Evolutionary conservation across 257 asterid genomes (phyloP), one percentile per base, ranked within the genome.

Genomic region (Plantago elongata): DNA sequence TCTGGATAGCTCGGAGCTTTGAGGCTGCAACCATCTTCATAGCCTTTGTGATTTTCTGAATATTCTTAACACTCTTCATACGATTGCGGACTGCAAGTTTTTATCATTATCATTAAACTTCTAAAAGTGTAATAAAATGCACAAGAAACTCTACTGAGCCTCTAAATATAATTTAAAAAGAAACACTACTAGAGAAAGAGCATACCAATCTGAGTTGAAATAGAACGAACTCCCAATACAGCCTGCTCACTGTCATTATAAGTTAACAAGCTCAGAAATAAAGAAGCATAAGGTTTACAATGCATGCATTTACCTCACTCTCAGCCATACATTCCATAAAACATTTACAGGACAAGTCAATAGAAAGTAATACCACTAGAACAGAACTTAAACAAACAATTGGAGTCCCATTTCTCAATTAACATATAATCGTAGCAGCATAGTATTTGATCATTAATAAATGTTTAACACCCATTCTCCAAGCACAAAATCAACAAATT

Each of bases 1-100:
- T 76, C 61, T 93, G 99, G 72, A 93, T 79, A 61, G 96, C 94
- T 76, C 97, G 87, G 61, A 93, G 83, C 79, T 93, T 93, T 69
- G 99, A 93, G 54, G 99, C 99, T 55, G 99, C 99, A 89, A 93
- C 97, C 99, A 93, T 93, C 94, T 93, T 93, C 99, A 93, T 93
- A 45, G 99, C 99, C 88, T 93, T 93, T 6, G 99, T 93, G 65
- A 83, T 92, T 77, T 92, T 92, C 79, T 92, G 98, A 57, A 92
- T 92, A 79, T 79, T 93, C 64, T 72, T 81, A 58, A 93, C 94
- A 93, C 97, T 89, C 88, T 84, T 91, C 98, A 91, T 91, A 54
- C 98, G 85, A 75, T 85, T 91, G 72, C 96, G 88, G 49, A 90
- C 96, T 90, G 76, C 70, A 72, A 59, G 60, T 65, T 55, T 52